Conservation (phyloP, 2,329 filamentous ascomycete genomes). For the Tothia fuscella region DNA sequence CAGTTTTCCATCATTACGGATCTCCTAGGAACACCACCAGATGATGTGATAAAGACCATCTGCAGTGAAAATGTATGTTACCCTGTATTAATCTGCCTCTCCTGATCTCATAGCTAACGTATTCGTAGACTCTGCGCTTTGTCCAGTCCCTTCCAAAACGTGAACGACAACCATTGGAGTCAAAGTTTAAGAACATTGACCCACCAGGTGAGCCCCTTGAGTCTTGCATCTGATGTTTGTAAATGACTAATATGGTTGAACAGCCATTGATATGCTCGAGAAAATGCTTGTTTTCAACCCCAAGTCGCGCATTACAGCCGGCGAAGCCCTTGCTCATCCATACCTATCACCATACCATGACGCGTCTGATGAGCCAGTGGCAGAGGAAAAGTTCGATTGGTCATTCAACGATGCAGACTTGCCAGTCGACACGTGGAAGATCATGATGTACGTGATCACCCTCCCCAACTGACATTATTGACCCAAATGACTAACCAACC, state of each 20-base stretch:
- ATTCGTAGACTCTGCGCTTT: conserved; percentile 74
- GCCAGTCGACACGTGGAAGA: conserved; percentile 99
- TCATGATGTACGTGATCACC: conserved; percentile 74
- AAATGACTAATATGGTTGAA: conserved; percentile 14
- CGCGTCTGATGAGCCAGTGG: conserved; percentile 86
- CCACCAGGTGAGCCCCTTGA: conserved; percentile 50
- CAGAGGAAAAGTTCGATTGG: conserved; percentile 98
- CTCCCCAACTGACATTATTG: not conserved
- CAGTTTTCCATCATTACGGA: conserved; percentile 99
- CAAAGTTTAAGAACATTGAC: conserved; percentile 95
- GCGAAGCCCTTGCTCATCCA: conserved; percentile 75
- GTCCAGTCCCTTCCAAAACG: conserved; percentile 95
- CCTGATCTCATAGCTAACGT: conserved; percentile 15
- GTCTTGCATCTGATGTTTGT: not conserved
- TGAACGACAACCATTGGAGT: conserved; percentile 70
- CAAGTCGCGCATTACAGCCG: conserved; percentile 84
- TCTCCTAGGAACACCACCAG: conserved; percentile 85
- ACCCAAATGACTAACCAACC: conserved; percentile 2
- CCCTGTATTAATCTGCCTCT: not conserved
- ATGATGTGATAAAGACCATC: conserved; percentile 97
- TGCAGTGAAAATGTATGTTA: conserved; percentile 83
- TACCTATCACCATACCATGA: conserved; percentile 97
- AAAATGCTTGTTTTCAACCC: conserved; percentile 97
- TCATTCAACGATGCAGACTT: conserved; percentile 98
- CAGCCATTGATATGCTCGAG: conserved; percentile 87